Evolutionary conservation across 805 yeast species (phyloP).

Genomic region (baker's yeast (Saccharomyces cerevisiae)): DNA sequence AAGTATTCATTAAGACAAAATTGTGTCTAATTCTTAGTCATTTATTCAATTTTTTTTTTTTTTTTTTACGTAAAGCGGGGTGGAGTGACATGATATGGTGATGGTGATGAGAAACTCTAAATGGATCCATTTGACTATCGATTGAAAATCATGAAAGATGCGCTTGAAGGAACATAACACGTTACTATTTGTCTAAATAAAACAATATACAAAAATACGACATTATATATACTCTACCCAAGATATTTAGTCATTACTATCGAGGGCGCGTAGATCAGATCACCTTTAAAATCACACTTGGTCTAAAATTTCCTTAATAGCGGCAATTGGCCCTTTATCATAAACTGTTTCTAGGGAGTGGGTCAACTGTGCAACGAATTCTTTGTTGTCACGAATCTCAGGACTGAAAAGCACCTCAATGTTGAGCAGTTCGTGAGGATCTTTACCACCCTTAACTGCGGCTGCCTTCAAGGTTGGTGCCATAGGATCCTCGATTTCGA

Average conservation of each 20-base stretch:
- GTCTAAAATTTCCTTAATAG: neutral
- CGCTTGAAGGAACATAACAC: neutral
- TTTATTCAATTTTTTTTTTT: too few species aligned
- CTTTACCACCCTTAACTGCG: constrained; percentile 4
- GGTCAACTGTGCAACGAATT: constrained; percentile 1
- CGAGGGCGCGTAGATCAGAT: neutral
- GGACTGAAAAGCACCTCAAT: constrained; percentile 2
- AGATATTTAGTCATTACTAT: neutral
- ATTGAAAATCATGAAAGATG: too few species aligned
- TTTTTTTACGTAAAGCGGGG: neutral
- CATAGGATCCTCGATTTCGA: constrained; percentile 5
- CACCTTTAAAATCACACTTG: neutral
- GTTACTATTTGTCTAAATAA: neutral
- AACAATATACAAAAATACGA: too few species aligned
- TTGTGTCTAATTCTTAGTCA: neutral
- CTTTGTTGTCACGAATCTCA: constrained; percentile 3
- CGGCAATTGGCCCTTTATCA: constrained; percentile 4
- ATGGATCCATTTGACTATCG: too few species aligned
- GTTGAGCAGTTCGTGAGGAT: constrained; percentile 2
- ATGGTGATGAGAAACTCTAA: neutral
- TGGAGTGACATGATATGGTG: neutral
- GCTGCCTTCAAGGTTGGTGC: constrained; percentile 2
- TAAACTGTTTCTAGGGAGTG: neutral
- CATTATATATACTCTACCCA: neutral
- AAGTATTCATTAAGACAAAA: too few species aligned